Evolutionary conservation across 2,329 filamentous ascomycete genomes (phyloP).

Genomic region (Pochonia chlamydosporia): DNA sequence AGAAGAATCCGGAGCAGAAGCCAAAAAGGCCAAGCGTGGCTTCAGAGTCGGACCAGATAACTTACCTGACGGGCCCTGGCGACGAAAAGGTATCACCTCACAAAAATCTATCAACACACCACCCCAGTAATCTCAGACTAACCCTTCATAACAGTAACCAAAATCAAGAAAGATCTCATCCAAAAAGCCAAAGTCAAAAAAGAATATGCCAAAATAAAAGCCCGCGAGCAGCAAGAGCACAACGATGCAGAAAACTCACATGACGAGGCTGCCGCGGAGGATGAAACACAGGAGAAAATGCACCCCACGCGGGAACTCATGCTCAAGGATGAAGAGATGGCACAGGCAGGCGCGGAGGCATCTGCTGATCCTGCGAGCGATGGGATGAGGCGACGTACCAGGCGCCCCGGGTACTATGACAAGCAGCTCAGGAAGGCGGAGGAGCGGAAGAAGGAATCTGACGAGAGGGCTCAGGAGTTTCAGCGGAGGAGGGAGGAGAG

Average conservation of each 20-base stretch:
- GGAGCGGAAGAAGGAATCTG: constrained; percentile 34
- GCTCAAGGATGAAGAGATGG: constrained; percentile 32
- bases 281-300: constrained; percentile 19
- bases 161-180: constrained; percentile 85
- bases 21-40: constrained; percentile 57
- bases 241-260: constrained; percentile 6
- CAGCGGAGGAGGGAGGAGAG: constrained; percentile 54
- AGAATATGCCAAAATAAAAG: constrained; percentile 82
- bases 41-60: constrained; percentile 87
- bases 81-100: constrained; percentile 57
- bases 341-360: constrained; percentile 21
- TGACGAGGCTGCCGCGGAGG: constrained; percentile 5
- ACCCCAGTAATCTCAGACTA: constrained; percentile 6
- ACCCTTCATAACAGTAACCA: constrained; percentile 54
- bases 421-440: constrained; percentile 52
- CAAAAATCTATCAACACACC: background rate
- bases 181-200: constrained; percentile 92
- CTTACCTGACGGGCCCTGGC: constrained; percentile 82
- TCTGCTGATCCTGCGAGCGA: constrained; percentile 16
- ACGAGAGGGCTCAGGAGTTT: constrained; percentile 35
- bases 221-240: constrained; percentile 27
- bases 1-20: constrained; percentile 25
- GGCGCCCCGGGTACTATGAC: constrained; percentile 54
- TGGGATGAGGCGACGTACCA: constrained; percentile 28
- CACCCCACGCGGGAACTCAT: constrained; percentile 34